Conservation (phyloP, 495 filamentous ascomycete species). For the Poronia punctata region DNA sequence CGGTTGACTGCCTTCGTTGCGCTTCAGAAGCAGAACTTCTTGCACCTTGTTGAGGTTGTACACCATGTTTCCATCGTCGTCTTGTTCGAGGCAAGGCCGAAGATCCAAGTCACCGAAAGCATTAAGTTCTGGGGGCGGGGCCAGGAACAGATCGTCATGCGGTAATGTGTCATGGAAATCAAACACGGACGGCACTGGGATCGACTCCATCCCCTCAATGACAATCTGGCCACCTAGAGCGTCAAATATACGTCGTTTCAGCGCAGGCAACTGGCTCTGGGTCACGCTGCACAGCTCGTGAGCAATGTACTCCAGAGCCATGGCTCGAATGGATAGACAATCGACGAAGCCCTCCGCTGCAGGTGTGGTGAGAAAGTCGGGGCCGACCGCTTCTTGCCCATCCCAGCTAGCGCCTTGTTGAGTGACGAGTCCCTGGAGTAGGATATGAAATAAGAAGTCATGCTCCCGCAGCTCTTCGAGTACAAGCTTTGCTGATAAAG, state of each 20-base stretch:
- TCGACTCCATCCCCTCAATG: conserved; percentile 52
- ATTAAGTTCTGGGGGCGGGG: conserved; percentile 40
- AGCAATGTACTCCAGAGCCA: conserved; percentile 73
- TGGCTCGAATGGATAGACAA: conserved; percentile 66
- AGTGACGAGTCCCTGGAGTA: conserved; percentile 58
- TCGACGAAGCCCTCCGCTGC: conserved; percentile 60
- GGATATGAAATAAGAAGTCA: conserved; percentile 65
- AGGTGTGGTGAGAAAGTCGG: conserved; percentile 57
- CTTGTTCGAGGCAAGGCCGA: conserved; percentile 47
- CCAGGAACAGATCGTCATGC: conserved; percentile 49
- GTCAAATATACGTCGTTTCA: conserved; percentile 70
- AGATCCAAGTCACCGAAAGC: conserved; percentile 58
- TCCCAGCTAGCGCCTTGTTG: conserved; percentile 63
- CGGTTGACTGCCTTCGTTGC: conserved; percentile 45
- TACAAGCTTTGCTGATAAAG: conserved; percentile 66
- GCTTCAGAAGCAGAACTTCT: conserved; percentile 54
- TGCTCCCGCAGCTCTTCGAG: conserved; percentile 69
- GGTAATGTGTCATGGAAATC: conserved; percentile 91
- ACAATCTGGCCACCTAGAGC: conserved; percentile 69
- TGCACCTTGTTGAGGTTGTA: conserved; percentile 58
- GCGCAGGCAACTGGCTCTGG: conserved; percentile 59
- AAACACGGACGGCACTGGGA: conserved; percentile 67
- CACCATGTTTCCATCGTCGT: conserved; percentile 37
- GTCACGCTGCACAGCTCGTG: conserved; percentile 76
- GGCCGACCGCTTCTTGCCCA: conserved; percentile 36